Percentiles rank a stretch among this genome's conserved stretches.
Conservation (phyloP, 108 stramenopile genomes). For the Nitzschia palea region DNA sequence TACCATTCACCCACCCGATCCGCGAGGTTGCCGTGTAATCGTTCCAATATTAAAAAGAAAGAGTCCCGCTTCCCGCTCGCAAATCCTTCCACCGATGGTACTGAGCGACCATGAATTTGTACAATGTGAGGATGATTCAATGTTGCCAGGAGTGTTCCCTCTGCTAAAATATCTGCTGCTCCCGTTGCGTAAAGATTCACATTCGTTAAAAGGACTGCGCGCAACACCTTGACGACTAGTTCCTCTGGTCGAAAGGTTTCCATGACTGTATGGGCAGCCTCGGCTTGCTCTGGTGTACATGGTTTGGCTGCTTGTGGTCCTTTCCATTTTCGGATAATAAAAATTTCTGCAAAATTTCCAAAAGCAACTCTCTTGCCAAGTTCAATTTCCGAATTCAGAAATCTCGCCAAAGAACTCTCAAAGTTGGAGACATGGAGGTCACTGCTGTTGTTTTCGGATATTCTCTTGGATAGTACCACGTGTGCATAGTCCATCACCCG, state of each 20-base stretch:
- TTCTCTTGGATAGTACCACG: slow-evolving; percentile 16
- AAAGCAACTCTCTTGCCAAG: slow-evolving; percentile 24
- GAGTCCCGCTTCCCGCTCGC: slow-evolving; percentile 36
- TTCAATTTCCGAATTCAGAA: slow-evolving; percentile 32
- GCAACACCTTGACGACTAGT: slow-evolving; percentile 34
- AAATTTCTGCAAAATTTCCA: slow-evolving; percentile 44
- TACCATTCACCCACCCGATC: slow-evolving; percentile 37
- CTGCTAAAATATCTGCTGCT: slow-evolving; percentile 32
- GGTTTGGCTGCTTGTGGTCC: background rate
- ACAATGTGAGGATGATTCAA: slow-evolving; percentile 42
- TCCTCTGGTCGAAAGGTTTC: slow-evolving; percentile 13
- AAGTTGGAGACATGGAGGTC: slow-evolving; percentile 10
- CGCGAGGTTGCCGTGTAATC: slow-evolving; percentile 33
- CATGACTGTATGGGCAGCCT: slow-evolving; percentile 10
- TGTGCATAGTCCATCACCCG: slow-evolving; percentile 24
- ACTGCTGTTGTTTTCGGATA: slow-evolving; percentile 6
- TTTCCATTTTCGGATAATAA: slow-evolving; percentile 3
- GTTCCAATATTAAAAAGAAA: slow-evolving; percentile 35
- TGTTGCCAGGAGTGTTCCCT: slow-evolving; percentile 30
- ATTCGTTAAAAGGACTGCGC: slow-evolving; percentile 12
- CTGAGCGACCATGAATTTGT: slow-evolving; percentile 28
- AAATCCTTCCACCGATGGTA: slow-evolving; percentile 29
- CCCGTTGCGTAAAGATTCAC: slow-evolving; percentile 30
- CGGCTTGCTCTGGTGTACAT: slow-evolving; percentile 11
- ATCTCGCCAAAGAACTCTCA: slow-evolving; percentile 18